Evolutionary conservation across 1,284 basidiomycete genomes (phyloP), one percentile per base, ranked within the genome.

Genomic region (Ustilago curta): DNA sequence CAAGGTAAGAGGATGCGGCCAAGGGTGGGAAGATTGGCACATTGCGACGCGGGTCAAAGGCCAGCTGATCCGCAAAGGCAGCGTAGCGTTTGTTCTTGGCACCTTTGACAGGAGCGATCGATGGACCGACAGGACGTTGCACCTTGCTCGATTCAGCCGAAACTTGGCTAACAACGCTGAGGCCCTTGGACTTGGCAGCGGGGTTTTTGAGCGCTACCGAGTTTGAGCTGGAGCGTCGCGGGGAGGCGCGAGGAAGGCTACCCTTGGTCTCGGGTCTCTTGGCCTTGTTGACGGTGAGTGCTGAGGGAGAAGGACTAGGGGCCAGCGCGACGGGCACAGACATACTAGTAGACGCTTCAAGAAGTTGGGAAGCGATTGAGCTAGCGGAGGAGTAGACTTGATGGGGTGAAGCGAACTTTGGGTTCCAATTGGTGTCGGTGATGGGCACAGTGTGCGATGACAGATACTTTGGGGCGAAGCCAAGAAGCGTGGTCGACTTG

Each of bases 341-440:
- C 23, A 11, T 45, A 14, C 43, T 23, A 8, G 23, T 27, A 14
- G 43, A 45, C 43, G 43, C 16, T 16, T 45, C 23, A 16, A 32
- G 32, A 29, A 37, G 51, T 12, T 39, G 44, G n/a, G 31, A 31
- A n/a, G 8, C 45, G 19, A 23, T 25, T 11, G 56, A 19, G 11
- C 16, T 40, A n/a, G 27, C 18, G 21, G 31, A 14, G 2, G 56
- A n/a, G 35, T 37, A 37, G 21, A 42, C 42, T 3, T 58, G 35
- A 5, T 58, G 32, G 14, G 68, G 61, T 5, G 68, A 37, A 7
- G 61, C 61, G 32, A 64, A 60, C 23, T 70, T 70, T 31, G 58
- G 35, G 31, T 21, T 31, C 49, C 29, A 68, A 5, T 47, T 21
- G 23, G 35, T 9, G 8, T 43, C 35, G 32, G 9, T 21, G 11